Conservation (phyloP, 495 filamentous ascomycete genomes). For the Thozetella sp. region DNA sequence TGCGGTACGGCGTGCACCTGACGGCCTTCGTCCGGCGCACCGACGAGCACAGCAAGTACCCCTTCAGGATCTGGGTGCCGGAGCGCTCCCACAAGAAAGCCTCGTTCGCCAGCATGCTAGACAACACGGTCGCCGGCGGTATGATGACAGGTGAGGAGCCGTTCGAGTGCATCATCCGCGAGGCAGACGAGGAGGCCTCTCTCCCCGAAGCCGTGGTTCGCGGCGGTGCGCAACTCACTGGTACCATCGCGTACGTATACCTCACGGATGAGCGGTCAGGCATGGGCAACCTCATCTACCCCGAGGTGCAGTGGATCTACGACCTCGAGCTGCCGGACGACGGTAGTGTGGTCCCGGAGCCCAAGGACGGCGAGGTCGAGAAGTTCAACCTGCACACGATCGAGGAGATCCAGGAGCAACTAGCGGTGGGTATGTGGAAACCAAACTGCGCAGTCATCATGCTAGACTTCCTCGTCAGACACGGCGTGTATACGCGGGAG, state of each 20-base stretch:
- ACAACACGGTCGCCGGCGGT: conserved; percentile 94
- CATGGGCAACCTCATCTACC: conserved; percentile 83
- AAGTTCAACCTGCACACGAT: conserved; percentile 78
- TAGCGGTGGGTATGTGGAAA: conserved; percentile 81
- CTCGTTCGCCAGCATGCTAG: conserved; percentile 85
- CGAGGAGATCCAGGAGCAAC: conserved; percentile 68
- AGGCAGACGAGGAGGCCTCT: conserved; percentile 88
- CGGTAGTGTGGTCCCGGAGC: conserved; percentile 59
- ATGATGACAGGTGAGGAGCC: conserved; percentile 76
- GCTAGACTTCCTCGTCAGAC: conserved; percentile 89
- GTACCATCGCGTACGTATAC: conserved; percentile 86
- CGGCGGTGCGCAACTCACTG: conserved; percentile 52
- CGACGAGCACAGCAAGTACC: conserved; percentile 46
- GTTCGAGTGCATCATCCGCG: conserved; percentile 80
- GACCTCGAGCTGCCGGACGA: conserved; percentile 77
- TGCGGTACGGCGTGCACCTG: conserved; percentile 90
- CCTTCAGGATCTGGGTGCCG: conserved; percentile 83
- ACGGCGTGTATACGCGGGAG: conserved; percentile 77
- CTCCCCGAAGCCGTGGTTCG: conserved; percentile 72
- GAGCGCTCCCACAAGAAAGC: conserved; percentile 73
- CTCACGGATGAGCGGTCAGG: conserved; percentile 76
- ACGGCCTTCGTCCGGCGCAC: conserved; percentile 65
- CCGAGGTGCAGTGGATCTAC: conserved; percentile 90
- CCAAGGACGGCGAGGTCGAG: conserved; percentile 87
- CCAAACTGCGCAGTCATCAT: conserved; percentile 87